Base-by-base conservation (phyloP, 371 early-diverging fungal species). In the Mortierella sp. region DNA sequence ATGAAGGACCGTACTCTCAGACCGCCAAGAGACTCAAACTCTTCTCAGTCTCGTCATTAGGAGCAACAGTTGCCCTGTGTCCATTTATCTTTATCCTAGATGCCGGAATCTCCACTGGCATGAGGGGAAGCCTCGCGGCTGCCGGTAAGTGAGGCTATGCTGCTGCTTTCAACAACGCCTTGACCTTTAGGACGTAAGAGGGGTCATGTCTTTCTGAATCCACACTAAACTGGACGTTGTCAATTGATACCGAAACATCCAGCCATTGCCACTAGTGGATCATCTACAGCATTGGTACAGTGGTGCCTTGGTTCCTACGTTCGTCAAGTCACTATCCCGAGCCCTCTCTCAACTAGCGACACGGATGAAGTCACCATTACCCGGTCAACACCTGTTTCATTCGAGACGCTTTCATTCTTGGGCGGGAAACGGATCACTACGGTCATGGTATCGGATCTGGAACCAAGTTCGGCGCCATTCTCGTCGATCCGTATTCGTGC, bases 221-320 rank as follows among this genome's bases (percentile, higher is more conserved):
- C 7, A 9, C 22, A 2, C 53, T 34, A n/a, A 8, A 9, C 44
- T 43, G 19, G 14, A 14, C 4, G 3, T 17, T 16, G 5, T 16
- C 19, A 43, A 3, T 5, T 19, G 9, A 9, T 43, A 16, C 39
- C 24, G 6, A 37, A 21, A 44, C 28, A 21, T 34, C 19, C 48
- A 86, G 88, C 88, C 39, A 77, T 88, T 45, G 82, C 79, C 19
- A 88, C 88, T 0, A 88, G 88, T 69, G 83, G 85, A 48, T 85
- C 88, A 22, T 88, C 88, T 0, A 88, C 88, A 22, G 73, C 69
- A 16, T 40, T 72, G 27, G 79, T 88, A 29, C 86, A 88, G 48
- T 88, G 88, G 88, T 85, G 86, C 56, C 82, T 88, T 77, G 86
- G 86, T 5, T 86, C 88, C 1, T 88, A 88, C 62, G 88, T 88